Conservation (phyloP, 2,329 filamentous ascomycete species). For the Claviceps pusilla region DNA sequence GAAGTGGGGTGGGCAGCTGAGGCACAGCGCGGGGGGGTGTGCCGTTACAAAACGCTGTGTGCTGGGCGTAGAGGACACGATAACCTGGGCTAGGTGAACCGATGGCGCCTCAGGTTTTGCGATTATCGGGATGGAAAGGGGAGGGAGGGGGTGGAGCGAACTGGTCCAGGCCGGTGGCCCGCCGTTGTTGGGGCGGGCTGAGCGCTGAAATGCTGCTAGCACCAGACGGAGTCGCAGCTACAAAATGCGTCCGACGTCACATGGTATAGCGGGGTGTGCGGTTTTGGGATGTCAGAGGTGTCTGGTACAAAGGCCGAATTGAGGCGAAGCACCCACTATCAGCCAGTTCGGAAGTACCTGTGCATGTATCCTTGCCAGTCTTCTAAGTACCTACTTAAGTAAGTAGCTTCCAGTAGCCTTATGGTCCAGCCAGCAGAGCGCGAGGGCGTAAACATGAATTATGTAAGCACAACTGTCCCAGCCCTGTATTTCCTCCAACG, state of each 20-base stretch:
- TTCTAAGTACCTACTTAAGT: no score
- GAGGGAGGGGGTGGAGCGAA: neutral
- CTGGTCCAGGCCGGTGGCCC: neutral
- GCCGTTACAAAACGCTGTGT: slow-evolving; percentile 10
- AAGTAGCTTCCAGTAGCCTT: no score
- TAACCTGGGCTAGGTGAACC: slow-evolving; percentile 11
- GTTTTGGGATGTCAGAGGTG: neutral
- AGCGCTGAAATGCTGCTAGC: neutral
- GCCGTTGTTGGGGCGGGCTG: slow-evolving; percentile 4
- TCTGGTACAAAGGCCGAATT: neutral
- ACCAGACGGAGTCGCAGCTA: neutral
- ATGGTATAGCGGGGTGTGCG: neutral
- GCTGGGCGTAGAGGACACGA: slow-evolving; percentile 5
- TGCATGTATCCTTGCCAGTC: no score
- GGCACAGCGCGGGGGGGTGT: slow-evolving; percentile 7
- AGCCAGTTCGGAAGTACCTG: no score
- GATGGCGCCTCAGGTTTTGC: slow-evolving; percentile 15
- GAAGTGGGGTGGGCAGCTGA: neutral
- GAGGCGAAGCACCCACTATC: no score
- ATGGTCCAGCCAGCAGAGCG: no score
- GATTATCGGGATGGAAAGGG: slow-evolving; percentile 15
- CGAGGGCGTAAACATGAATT: no score
- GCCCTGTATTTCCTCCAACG: neutral
- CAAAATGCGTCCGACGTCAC: neutral
- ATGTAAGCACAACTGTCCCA: no score